Conservation (phyloP, 345 rosid genomes). For the Salix viminalis region DNA sequence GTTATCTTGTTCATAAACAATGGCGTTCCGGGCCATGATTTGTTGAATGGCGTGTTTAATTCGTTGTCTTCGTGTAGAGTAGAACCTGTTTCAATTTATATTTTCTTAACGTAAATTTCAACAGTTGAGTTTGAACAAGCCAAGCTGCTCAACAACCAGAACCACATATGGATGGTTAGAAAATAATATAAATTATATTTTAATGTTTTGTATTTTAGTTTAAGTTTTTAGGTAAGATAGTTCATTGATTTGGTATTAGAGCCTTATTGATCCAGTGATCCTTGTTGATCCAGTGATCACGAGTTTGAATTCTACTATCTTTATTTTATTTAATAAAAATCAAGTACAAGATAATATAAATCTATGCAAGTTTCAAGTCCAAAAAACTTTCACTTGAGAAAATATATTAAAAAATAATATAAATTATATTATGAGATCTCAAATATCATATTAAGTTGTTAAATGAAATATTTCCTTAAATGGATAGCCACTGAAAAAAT, state of each 20-base stretch:
- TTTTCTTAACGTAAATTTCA: background rate
- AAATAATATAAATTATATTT: too few species aligned
- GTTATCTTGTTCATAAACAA: background rate
- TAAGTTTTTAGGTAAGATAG: too few species aligned
- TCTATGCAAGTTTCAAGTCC: fast-evolving
- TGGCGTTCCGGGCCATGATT: background rate
- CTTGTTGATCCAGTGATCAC: too few species aligned
- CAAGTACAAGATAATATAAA: fast-evolving
- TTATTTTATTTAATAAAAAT: too few species aligned
- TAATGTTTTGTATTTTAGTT: fast-evolving
- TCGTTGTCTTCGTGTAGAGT: background rate
- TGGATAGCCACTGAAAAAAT: background rate
- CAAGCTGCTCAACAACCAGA: background rate
- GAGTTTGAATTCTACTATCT: fast-evolving
- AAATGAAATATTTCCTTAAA: too few species aligned
- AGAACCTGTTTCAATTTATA: background rate
- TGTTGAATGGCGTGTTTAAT: background rate
- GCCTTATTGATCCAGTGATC: too few species aligned
- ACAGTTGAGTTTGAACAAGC: background rate
- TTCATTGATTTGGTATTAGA: fast-evolving
- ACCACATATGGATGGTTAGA: background rate
- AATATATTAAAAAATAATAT: too few species aligned
- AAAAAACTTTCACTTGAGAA: fast-evolving
- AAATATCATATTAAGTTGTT: too few species aligned
- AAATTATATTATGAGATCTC: too few species aligned